phyloP scores from a whole-genome alignment of 805 yeast genomes.

The Ogataea angusta region DNA sequence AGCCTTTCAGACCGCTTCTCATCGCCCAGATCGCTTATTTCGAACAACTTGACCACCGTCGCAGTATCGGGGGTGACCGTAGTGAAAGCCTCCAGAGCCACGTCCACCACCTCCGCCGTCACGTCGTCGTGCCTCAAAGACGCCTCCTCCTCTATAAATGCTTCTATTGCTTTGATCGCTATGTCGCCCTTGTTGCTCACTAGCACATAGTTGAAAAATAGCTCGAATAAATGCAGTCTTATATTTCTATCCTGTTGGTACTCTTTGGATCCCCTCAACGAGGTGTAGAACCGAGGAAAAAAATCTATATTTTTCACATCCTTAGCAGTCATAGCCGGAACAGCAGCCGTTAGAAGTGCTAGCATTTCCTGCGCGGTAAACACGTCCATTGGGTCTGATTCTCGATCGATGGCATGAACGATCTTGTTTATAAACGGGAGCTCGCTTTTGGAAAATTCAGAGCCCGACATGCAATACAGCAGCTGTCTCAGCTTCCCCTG shows the following conservation, averaged over 20 bases:
- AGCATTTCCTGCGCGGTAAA: slow-evolving; percentile 25
- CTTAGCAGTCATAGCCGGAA: slow-evolving; percentile 28
- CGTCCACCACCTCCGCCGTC: slow-evolving; percentile 23
- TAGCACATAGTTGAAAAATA: slow-evolving; percentile 32
- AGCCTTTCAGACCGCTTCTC: slow-evolving; percentile 15
- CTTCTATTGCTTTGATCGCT: slow-evolving; percentile 25
- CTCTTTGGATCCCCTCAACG: slow-evolving; percentile 26
- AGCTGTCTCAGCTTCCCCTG: slow-evolving; percentile 21
- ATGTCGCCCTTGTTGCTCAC: slow-evolving; percentile 28
- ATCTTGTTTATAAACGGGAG: slow-evolving; percentile 29
- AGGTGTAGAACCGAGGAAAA: slow-evolving; percentile 34
- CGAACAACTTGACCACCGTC: slow-evolving; percentile 22
- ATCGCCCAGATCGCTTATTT: slow-evolving; percentile 14
- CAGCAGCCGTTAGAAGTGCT: slow-evolving; percentile 20
- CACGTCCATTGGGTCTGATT: slow-evolving; percentile 23
- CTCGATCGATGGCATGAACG: slow-evolving; percentile 30
- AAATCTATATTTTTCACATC: slow-evolving; percentile 30
- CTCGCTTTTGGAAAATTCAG: slow-evolving; percentile 25
- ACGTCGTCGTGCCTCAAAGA: slow-evolving; percentile 13
- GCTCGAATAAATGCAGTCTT: slow-evolving; percentile 32
- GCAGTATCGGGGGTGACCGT: slow-evolving; percentile 28
- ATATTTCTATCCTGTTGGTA: slow-evolving; percentile 19
- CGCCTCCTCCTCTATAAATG: slow-evolving; percentile 28
- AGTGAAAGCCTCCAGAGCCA: slow-evolving; percentile 32
- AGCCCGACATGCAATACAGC: slow-evolving; percentile 18